Evolutionary conservation across 768 basidiomycete genomes (phyloP).

Genomic region (Pleurotus cornucopiae): DNA sequence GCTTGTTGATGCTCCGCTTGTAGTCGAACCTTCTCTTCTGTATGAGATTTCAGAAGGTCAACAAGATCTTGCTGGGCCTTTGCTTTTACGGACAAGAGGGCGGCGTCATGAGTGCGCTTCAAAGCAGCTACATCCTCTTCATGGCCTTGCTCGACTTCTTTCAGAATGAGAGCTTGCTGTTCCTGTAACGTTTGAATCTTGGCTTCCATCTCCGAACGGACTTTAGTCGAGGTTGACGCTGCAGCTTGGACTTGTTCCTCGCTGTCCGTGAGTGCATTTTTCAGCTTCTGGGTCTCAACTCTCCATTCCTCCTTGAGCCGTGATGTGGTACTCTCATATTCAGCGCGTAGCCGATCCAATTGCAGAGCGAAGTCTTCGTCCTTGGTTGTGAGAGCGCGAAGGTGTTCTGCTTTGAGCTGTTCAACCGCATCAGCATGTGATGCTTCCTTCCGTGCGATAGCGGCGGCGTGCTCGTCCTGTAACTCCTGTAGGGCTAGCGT

Average conservation of each 20-base stretch:
- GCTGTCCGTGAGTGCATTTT: conserved; percentile 35
- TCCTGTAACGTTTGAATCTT: conserved; percentile 44
- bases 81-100: conserved; percentile 25
- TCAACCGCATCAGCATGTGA: conserved; percentile 64
- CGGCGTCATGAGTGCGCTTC: conserved; percentile 41
- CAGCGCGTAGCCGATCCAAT: conserved; percentile 55
- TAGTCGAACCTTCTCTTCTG: conserved; percentile 33
- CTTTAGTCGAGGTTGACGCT: conserved; percentile 3
- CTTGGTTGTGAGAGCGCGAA: conserved; percentile 44
- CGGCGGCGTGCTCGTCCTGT: conserved; percentile 68
- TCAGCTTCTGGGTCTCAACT: conserved; percentile 46
- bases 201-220: conserved; percentile 39
- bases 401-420: conserved; percentile 61
- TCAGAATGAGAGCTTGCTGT: conserved; percentile 50
- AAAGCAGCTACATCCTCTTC: conserved; percentile 49
- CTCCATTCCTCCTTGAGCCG: conserved; percentile 53
- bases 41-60: conserved; percentile 34
- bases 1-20: conserved; percentile 46
- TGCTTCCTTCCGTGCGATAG: conserved; percentile 62
- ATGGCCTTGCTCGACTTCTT: conserved; percentile 53
- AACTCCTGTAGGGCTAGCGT: conserved; percentile 57
- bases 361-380: conserved; percentile 59
- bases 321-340: conserved; percentile 50
- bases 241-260: conserved; percentile 39
- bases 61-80: conserved; percentile 23